Evolutionary conservation across 2,329 filamentous ascomycete species (phyloP), one percentile per base, ranked within the genome.

Genomic region (Pseudocercospora pini-densiflorae): DNA sequence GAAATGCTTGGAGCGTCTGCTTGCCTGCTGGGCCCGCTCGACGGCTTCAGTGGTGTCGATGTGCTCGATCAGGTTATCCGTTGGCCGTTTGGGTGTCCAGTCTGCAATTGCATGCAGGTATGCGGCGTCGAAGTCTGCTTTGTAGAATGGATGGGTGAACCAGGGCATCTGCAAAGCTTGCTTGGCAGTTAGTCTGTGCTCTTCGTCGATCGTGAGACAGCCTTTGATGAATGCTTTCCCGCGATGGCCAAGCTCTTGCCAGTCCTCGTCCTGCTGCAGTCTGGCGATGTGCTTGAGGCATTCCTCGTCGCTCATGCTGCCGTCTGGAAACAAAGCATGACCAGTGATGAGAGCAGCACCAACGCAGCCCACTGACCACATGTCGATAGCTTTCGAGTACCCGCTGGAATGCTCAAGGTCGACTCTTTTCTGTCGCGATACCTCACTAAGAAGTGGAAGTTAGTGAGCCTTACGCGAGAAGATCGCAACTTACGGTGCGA

Each of bases 281-380:
- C 78, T 70, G 10, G 76, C 74, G 2, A 87, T 75, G 61, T 86
- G 55, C 14, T 51, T 51, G 29, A 19, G 45, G 27, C 53, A 59
- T 29, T 66, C 12, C 5, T 47, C 3, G 51, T 53, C 23, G 55
- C 16, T 23, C 79, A 53, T 64, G 61, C 14, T 70, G 74, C 19
- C 68, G 54, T 61, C 76, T 16, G 74, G 77, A 66, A 87, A 87
- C 2, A 86, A 76, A 2, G 79, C 76, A 9, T 83, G 78, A 14
- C 84, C 85, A 0, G 82, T 83, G 16, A 89, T 77, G 14, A 89
- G 74, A 8, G 83, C 79, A 8, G 80, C 81, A 1, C 85, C 80
- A 2, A 89, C 79, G 55, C 81, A 83, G 5, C 87, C 88, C n/a
- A 89, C 72, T 0, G 87, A 87, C 87, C 87, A 89, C 75, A 90